Evolutionary conservation across 805 yeast species (phyloP).

Genomic region (Candida parachauliodes): DNA sequence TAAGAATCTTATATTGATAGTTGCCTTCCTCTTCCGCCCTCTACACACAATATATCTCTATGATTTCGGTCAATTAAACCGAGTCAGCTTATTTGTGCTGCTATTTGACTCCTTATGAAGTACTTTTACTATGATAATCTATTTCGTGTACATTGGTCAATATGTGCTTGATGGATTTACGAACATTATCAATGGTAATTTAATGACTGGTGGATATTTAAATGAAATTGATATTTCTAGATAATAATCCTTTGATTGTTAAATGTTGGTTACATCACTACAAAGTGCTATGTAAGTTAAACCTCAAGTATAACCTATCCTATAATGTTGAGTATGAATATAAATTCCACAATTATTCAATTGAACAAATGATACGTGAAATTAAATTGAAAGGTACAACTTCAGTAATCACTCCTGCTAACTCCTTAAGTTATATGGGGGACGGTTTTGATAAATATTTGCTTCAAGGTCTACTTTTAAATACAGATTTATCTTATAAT

Average conservation of each 20-base stretch:
- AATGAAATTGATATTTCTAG: slow-evolving; percentile 9
- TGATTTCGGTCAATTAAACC: no score
- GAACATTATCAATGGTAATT: no score
- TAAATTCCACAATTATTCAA: slow-evolving; percentile 5
- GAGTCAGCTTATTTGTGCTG: no score
- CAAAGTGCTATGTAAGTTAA: slow-evolving; percentile 1
- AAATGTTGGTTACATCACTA: slow-evolving; percentile 8
- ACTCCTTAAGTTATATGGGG: slow-evolving; percentile 25
- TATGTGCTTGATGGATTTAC: no score
- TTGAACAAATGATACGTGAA: slow-evolving; percentile 1
- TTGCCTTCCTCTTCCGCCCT: no score
- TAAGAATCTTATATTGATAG: no score
- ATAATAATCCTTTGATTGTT: slow-evolving; percentile 8
- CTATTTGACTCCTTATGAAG: no score
- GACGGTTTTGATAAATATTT: slow-evolving; percentile 26
- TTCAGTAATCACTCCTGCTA: slow-evolving; percentile 21
- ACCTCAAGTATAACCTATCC: neutral
- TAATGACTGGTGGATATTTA: no score
- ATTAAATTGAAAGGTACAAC: neutral
- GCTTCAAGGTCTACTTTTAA: slow-evolving; percentile 12
- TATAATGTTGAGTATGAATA: slow-evolving; percentile 2
- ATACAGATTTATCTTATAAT: slow-evolving; percentile 11
- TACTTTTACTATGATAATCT: no score
- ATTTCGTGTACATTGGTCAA: no score
- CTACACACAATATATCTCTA: no score